These are phyloP conservation scores for Colletotrichum eleusines DNA, from an alignment of 2,329 filamentous ascomycete genomes.

Conservation along the genomic window DNA sequence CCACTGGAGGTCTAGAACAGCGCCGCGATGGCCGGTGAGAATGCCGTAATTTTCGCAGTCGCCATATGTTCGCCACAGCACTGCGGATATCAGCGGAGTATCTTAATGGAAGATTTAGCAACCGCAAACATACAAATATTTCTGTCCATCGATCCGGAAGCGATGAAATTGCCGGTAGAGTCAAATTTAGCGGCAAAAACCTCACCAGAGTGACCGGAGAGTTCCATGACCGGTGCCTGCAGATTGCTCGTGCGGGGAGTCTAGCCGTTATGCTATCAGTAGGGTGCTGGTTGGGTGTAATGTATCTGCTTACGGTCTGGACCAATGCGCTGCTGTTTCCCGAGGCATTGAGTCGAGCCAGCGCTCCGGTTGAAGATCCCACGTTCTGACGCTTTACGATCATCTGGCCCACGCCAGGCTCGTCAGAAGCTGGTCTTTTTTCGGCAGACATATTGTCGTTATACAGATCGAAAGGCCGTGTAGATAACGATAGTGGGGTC, in stretches of 20 bases:
- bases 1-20: slow-evolving; percentile 94
- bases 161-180: slow-evolving; percentile 86
- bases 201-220: slow-evolving; percentile 86
- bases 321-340: slow-evolving; percentile 60
- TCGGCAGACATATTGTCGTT: slow-evolving; percentile 82
- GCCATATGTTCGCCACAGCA: slow-evolving; percentile 94
- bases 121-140: slow-evolving; percentile 75
- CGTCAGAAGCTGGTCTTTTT: slow-evolving; percentile 90
- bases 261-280: slow-evolving; percentile 59
- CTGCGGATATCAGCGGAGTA: slow-evolving; percentile 57
- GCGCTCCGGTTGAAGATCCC: slow-evolving; percentile 60
- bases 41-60: slow-evolving; percentile 95
- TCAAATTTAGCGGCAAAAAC: slow-evolving; percentile 93
- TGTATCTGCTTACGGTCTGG: slow-evolving; percentile 59
- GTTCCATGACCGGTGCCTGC: slow-evolving; percentile 93
- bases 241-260: slow-evolving; percentile 83
- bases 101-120: too few species aligned
- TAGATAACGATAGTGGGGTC: background rate
- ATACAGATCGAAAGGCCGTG: background rate
- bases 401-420: slow-evolving; percentile 82
- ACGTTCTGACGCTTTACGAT: slow-evolving; percentile 91
- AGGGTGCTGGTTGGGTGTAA: too few species aligned
- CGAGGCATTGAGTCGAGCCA: slow-evolving; percentile 65
- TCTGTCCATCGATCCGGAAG: slow-evolving; percentile 95
- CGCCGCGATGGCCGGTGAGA: slow-evolving; percentile 89